A percentile compares a stretch with the other conserved stretches of the same genome.
Conservation (phyloP, 495 filamentous ascomycete genomes). For the Hypoxylon crocopeplum region DNA sequence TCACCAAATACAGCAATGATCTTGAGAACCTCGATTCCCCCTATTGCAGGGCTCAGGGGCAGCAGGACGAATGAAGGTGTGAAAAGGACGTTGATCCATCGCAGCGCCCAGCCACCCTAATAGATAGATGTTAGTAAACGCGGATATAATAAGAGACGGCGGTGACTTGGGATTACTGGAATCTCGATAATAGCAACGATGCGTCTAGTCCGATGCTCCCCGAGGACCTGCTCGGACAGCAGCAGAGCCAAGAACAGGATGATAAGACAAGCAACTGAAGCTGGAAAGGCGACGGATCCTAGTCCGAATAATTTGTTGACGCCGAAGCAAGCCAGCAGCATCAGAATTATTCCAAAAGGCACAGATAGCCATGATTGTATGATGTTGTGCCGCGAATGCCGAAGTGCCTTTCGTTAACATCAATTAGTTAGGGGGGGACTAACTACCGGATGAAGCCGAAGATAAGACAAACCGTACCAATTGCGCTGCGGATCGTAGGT, state of each 20-base stretch:
- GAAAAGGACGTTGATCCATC: conserved; percentile 63
- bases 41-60: conserved; percentile 58
- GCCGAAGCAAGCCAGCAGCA: conserved; percentile 59
- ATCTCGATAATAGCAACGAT: conserved; percentile 56
- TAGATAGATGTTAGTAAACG: neutral
- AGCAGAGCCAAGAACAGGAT: conserved; percentile 56
- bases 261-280: conserved; percentile 59
- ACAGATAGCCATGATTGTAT: conserved; percentile 57
- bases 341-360: conserved; percentile 53
- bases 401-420: conserved; percentile 14
- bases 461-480: conserved; percentile 16
- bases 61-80: conserved; percentile 62
- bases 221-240: conserved; percentile 49
- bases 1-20: conserved; percentile 61
- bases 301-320: conserved; percentile 56
- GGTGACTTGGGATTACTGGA: conserved; percentile 55
- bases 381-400: conserved; percentile 34
- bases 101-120: conserved; percentile 60
- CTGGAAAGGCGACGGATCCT: conserved; percentile 58
- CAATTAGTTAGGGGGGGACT: neutral
- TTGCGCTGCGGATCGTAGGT: conserved; percentile 21
- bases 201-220: conserved; percentile 51
- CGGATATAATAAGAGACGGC: no score
- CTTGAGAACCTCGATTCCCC: conserved; percentile 59
- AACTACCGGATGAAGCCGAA: neutral